Base-by-base conservation (phyloP, 2,329 filamentous ascomycete genomes). In the Exophiala sp. region DNA sequence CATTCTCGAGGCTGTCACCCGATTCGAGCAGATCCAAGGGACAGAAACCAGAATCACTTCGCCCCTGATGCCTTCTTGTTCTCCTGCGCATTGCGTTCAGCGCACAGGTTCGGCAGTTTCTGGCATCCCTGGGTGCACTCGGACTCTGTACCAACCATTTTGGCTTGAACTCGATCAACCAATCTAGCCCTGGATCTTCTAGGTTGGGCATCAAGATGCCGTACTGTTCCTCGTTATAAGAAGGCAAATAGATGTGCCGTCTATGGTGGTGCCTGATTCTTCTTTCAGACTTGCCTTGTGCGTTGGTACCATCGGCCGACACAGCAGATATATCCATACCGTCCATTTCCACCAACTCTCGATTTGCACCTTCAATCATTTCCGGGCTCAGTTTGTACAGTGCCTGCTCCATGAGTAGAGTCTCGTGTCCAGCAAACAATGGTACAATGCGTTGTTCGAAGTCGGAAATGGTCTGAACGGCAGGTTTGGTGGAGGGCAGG, bases 81-180 rank as follows among this genome's bases (percentile, higher is more conserved):
- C 61, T 54, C 52, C 68, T 62, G 54, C 77, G 76, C 71, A 74
- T 73, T 29, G 75, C 75, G 43, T 75, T 66, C 62, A 80, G 56
- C 73, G 89, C 89, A 67, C 89, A 94, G 36, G 86, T 90, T 32
- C 89, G 83, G 71, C 89, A 94, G 47, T 87, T 78, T 47, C 75
- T 79, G 38, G 87, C 81, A 24, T 72, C 70, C 0, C 66, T 21
- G 1, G 88, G 89, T 0, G 88, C 88, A 35, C 82, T 84, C 3
- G 85, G 87, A 2, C 88, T 91, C 67, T 91, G 88, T 7, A 78
- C 73, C 21, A 94, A 79, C 89, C 89, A 94, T 71, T 94, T 94
- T 11, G 89, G 88, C 68, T 94, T 94, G 71, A 92, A 87, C 67
- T 92, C 87, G 32, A 87, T 66, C 5, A 70, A 62, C 44, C 65